phyloP scores from a whole-genome alignment of 1,284 basidiomycete species.

The Sanghuangporus sanghuang region DNA sequence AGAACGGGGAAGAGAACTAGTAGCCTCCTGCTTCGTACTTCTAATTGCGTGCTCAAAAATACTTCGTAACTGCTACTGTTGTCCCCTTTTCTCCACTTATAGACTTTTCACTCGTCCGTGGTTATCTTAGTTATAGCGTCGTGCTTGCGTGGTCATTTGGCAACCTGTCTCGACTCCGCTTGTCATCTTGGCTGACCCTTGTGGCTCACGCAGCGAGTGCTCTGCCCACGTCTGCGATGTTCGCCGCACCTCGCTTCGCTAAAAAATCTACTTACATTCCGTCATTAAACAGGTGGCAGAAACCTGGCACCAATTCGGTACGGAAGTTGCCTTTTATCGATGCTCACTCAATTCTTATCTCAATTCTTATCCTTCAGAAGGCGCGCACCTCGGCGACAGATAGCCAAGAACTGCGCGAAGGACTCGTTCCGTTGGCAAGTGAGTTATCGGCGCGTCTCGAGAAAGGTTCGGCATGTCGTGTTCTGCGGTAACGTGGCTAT shows the following conservation, averaged over 20 bases:
- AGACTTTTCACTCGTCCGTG: neutral
- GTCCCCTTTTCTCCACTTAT: neutral
- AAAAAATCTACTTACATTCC: neutral
- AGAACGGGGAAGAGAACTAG: neutral
- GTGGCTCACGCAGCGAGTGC: too few relatives aligned
- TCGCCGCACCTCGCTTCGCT: neutral
- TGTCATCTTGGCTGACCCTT: too few relatives aligned
- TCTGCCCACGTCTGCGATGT: neutral
- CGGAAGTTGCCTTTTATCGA: neutral
- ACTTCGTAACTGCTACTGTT: neutral
- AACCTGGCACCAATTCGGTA: neutral
- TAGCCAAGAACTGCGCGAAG: neutral
- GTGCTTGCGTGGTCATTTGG: neutral
- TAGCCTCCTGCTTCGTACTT: neutral
- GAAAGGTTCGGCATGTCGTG: too few relatives aligned
- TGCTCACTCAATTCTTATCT: neutral
- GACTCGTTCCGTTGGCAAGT: neutral
- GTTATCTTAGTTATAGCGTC: neutral
- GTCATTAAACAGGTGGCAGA: neutral
- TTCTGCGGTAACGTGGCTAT: neutral
- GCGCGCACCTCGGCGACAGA: neutral
- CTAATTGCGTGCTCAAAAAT: neutral
- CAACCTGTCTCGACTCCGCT: neutral
- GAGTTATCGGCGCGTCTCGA: neutral
- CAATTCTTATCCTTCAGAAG: neutral